Conservation (phyloP, 352 stramenopile species). For the Albugo laibachii region DNA sequence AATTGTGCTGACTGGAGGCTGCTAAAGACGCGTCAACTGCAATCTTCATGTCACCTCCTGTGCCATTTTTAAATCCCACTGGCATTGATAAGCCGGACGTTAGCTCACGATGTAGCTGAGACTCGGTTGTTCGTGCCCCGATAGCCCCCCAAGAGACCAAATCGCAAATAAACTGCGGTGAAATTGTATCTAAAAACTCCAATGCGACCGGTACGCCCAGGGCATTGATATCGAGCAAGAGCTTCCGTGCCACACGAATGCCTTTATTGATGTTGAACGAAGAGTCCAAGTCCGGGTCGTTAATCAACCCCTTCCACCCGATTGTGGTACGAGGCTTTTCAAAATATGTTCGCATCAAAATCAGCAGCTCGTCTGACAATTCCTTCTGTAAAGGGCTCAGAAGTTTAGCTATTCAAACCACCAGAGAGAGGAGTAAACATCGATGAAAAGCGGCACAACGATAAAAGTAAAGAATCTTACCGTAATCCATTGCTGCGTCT, state of each 20-base stretch:
- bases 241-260: constrained; percentile 59
- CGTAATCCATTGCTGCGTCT: constrained; percentile 48
- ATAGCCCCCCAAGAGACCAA: constrained; percentile 71
- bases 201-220: constrained; percentile 40
- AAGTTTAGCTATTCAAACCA: constrained; percentile 13
- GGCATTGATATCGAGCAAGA: constrained; percentile 66
- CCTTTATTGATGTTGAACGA: constrained; percentile 82
- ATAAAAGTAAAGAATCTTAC: constrained; percentile 3
- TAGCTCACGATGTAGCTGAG: constrained; percentile 62
- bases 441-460: too few relatives aligned
- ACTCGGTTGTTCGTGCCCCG: constrained; percentile 65
- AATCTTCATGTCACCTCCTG: constrained; percentile 57
- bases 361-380: constrained; percentile 35
- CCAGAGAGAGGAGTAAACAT: too few relatives aligned
- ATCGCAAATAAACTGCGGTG: constrained; percentile 54
- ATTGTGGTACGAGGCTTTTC: constrained; percentile 72
- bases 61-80: constrained; percentile 76
- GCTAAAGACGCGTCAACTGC: constrained; percentile 51
- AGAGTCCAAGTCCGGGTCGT: constrained; percentile 64
- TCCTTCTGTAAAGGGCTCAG: constrained; percentile 34
- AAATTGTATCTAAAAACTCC: constrained; percentile 74
- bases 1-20: constrained; percentile 59
- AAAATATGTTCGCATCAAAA: constrained; percentile 80
- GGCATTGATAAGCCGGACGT: constrained; percentile 65
- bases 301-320: constrained; percentile 74